These are phyloP conservation scores for Herpetomonas samuelpessoai DNA, from an alignment of 208 protist species.

Conservation along the genomic window DNA sequence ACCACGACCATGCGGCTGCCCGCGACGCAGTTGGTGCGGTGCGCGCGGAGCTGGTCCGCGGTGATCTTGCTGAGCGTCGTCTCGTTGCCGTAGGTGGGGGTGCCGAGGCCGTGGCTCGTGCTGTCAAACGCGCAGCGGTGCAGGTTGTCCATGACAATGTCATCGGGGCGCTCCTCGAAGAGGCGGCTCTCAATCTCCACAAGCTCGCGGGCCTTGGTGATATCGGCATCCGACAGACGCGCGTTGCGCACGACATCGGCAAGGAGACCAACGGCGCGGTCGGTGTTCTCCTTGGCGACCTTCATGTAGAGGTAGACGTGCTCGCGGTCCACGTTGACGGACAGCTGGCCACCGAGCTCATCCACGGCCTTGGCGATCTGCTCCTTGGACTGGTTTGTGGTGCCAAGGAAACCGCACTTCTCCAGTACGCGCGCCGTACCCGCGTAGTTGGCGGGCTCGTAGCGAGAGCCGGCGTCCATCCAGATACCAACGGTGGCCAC, in stretches of 20 bases:
- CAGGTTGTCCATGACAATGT: slow-evolving; percentile 96
- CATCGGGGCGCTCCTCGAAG: slow-evolving; percentile 92
- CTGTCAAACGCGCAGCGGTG: slow-evolving; percentile 91
- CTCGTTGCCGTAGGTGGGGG: slow-evolving; percentile 96
- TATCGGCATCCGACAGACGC: slow-evolving; percentile 76
- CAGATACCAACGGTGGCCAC: slow-evolving; percentile 97
- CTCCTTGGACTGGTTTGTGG: slow-evolving; percentile 72
- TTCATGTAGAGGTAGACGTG: slow-evolving; percentile 96
- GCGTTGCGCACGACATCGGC: slow-evolving; percentile 97
- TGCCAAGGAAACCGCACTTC: slow-evolving; percentile 98
- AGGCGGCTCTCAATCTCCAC: slow-evolving; percentile 93
- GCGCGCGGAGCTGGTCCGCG: slow-evolving; percentile 56
- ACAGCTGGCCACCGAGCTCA: slow-evolving; percentile 96
- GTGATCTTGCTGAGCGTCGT: slow-evolving; percentile 90
- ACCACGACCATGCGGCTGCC: slow-evolving; percentile 94
- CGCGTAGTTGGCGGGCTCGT: slow-evolving; percentile 95
- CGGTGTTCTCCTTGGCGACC: slow-evolving; percentile 92
- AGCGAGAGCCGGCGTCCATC: slow-evolving; percentile 95
- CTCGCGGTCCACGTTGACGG: slow-evolving; percentile 97
- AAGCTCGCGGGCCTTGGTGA: slow-evolving; percentile 86
- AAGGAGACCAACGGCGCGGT: slow-evolving; percentile 93
- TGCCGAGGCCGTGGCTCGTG: slow-evolving; percentile 85
- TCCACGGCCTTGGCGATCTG: slow-evolving; percentile 94
- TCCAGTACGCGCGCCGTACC: slow-evolving; percentile 98
- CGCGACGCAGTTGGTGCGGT: slow-evolving; percentile 91